These are phyloP conservation scores for Pyrrhoderma noxium DNA, from an alignment of 1,284 basidiomycete species.

Conservation along the genomic window DNA sequence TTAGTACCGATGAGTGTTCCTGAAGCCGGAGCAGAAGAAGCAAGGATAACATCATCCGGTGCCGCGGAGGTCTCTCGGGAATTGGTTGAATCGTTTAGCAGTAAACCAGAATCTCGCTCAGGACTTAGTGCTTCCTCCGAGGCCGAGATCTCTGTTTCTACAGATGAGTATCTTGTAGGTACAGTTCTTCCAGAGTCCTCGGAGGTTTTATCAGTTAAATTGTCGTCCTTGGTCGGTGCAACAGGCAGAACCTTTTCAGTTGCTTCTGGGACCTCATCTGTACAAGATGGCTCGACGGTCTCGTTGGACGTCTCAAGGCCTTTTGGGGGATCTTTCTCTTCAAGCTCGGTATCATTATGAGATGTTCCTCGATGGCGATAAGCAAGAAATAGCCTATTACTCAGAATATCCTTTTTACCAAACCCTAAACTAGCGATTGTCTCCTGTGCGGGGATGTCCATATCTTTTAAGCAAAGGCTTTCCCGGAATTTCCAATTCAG, in stretches of 20 bases:
- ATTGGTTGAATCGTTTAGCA: not conserved
- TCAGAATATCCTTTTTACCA: not conserved
- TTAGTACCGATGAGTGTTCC: slow-evolving; percentile 60
- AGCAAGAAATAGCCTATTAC: slow-evolving; percentile 8
- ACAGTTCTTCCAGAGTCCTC: not conserved
- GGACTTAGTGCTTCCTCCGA: too few species aligned
- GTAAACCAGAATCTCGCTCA: too few species aligned
- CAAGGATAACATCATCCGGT: not conserved
- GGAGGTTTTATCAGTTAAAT: not conserved
- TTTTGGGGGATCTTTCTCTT: too few species aligned
- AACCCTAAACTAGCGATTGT: slow-evolving; percentile 14
- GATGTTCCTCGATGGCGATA: slow-evolving; percentile 8
- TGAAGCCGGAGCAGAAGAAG: slow-evolving; percentile 17
- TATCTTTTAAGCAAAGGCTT: slow-evolving; percentile 3
- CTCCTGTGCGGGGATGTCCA: slow-evolving; percentile 10
- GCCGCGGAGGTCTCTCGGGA: not conserved
- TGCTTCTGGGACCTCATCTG: too few species aligned
- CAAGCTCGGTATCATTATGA: too few species aligned
- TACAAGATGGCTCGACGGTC: not conserved
- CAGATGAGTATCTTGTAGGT: not conserved
- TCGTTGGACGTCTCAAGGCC: too few species aligned
- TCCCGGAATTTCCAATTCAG: slow-evolving; percentile 26
- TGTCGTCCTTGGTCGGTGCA: not conserved
- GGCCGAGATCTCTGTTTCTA: not conserved
- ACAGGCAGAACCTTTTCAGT: not conserved